phyloP scores from a whole-genome alignment of 1,139 yeast species.

The Sugiyamaella castrensis region DNA sequence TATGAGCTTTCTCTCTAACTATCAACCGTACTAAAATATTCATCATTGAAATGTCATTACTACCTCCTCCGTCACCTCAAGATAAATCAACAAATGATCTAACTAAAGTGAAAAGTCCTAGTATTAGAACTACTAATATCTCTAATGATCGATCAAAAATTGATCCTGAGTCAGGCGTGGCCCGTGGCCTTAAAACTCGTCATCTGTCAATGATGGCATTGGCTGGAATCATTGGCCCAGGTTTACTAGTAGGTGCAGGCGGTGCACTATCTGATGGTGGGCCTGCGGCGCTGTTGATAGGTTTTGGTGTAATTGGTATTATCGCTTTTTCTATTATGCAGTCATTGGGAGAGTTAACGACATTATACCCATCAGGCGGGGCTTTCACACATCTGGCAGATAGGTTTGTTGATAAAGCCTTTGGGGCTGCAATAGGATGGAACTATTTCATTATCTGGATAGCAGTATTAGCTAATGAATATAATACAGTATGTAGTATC shows the following conservation, averaged over 20 bases:
- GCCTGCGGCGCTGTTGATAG: constrained; percentile 58
- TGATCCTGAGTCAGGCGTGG: constrained; percentile 43
- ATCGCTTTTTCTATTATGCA: constrained; percentile 60
- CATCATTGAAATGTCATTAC: too few relatives aligned
- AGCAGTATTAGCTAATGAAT: constrained; percentile 59
- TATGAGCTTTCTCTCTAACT: too few relatives aligned
- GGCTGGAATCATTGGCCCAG: constrained; percentile 70
- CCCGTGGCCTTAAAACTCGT: constrained; percentile 49
- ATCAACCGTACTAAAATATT: too few relatives aligned
- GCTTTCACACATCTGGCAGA: constrained; percentile 60
- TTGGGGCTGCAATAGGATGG: constrained; percentile 62
- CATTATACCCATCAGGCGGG: constrained; percentile 59
- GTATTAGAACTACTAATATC: neutral
- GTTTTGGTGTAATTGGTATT: constrained; percentile 56
- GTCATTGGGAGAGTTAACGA: constrained; percentile 63
- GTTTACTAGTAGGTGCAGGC: constrained; percentile 63
- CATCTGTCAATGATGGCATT: constrained; percentile 59
- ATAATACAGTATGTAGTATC: constrained; percentile 53
- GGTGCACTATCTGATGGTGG: constrained; percentile 60
- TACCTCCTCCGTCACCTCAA: too few relatives aligned
- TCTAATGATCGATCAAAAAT: constrained; percentile 15
- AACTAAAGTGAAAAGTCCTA: too few relatives aligned
- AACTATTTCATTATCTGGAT: constrained; percentile 61
- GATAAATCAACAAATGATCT: too few relatives aligned
- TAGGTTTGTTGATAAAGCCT: constrained; percentile 56